phyloP scores from a whole-genome alignment of 2,329 filamentous ascomycete genomes.

The Monilinia fructigena region DNA sequence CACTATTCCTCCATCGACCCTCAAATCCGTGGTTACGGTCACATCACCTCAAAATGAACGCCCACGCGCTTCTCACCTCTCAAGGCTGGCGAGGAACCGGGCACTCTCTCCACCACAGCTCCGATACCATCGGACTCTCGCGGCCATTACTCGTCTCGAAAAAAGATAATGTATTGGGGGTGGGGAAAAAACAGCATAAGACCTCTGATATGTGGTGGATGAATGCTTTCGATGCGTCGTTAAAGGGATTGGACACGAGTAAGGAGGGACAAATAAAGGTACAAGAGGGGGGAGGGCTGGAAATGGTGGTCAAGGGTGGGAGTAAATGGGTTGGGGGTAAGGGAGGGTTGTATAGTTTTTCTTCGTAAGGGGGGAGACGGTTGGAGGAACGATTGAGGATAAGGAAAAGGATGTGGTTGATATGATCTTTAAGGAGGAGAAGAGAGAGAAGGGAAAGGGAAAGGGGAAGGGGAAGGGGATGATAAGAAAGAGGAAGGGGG shows the following conservation, averaged over 20 bases:
- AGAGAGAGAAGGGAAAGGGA: conserved; percentile 38
- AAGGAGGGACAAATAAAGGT: conserved; percentile 57
- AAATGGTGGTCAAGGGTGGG: conserved; percentile 54
- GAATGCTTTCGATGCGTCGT: conserved; percentile 85
- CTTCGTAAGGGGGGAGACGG: conserved; percentile 78
- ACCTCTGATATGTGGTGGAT: conserved; percentile 93
- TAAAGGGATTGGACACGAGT: conserved; percentile 73
- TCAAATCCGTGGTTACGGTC: not conserved
- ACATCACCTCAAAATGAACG: conserved; percentile 65
- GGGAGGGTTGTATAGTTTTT: conserved; percentile 67
- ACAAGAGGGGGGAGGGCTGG: conserved; percentile 53
- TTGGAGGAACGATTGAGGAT: conserved; percentile 65
- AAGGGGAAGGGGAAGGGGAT: too few relatives aligned
- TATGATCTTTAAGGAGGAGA: conserved; percentile 30
- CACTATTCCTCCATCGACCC: not conserved
- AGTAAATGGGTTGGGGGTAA: conserved; percentile 58
- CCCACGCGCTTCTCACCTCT: conserved; percentile 74
- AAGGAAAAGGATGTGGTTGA: conserved; percentile 25
- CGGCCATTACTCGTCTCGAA: conserved; percentile 80
- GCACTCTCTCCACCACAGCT: conserved; percentile 77
- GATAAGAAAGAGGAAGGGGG: conserved; percentile 37
- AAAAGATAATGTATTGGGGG: conserved; percentile 76
- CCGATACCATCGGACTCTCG: conserved; percentile 72
- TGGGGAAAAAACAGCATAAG: conserved; percentile 70
- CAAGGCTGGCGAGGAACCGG: conserved; percentile 91